Percentiles rank a stretch among this genome's conserved stretches.
Conservation (phyloP, 192 early-diverging fungal species). For the Entomortierella chlamydospora region DNA sequence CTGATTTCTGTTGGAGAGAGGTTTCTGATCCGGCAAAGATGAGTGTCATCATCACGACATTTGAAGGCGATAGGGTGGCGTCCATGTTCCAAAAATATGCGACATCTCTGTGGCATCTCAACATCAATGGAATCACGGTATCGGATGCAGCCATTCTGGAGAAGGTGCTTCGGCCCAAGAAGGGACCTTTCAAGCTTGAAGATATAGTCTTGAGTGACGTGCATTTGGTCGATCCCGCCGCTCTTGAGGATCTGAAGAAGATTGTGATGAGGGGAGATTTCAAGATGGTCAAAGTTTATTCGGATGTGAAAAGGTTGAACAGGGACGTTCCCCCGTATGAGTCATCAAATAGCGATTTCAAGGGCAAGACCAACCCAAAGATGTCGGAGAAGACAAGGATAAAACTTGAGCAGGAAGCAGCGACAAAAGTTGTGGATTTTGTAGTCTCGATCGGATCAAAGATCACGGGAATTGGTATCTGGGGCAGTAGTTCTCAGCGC, state of each 20-base stretch:
- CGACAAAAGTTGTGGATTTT: slow-evolving; percentile 10
- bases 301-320: background rate
- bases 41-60: slow-evolving; percentile 1
- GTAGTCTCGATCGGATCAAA: slow-evolving; percentile 11
- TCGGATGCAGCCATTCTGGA: slow-evolving; percentile 28
- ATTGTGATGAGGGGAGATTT: slow-evolving; percentile 14
- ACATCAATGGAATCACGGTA: background rate
- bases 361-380: no score
- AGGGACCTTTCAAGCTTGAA: slow-evolving; percentile 26
- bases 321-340: background rate
- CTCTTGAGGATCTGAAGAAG: slow-evolving; percentile 25
- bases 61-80: slow-evolving; percentile 26
- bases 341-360: background rate
- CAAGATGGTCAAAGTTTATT: slow-evolving; percentile 3
- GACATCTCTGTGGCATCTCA: background rate
- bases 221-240: slow-evolving; percentile 1
- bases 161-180: slow-evolving; percentile 24
- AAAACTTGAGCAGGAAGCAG: background rate
- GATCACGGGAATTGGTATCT: slow-evolving; percentile 5
- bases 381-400: background rate
- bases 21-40: slow-evolving; percentile 11
- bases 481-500: background rate
- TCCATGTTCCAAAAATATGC: slow-evolving; percentile 36
- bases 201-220: slow-evolving; percentile 4
- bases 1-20: slow-evolving; percentile 14